Evolutionary conservation across 345 rosid genomes (phyloP), one percentile per base, ranked within the genome.

Genomic region (Anastatica hierochuntica): DNA sequence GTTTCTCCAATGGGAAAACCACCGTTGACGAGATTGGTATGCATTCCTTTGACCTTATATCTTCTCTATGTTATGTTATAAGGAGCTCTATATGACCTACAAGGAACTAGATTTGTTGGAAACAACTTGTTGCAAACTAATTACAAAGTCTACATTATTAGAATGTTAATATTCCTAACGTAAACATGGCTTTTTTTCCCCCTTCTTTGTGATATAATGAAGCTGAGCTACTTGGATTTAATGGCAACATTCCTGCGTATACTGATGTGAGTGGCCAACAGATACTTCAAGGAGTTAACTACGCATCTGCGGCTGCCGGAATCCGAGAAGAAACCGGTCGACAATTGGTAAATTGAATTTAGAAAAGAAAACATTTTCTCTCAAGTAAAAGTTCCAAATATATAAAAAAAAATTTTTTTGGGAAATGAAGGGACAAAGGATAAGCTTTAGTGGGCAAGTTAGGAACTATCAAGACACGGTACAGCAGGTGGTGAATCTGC

Each of bases 1-100:
- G 97, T 31, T 90, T 90, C 75, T 71, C 66, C 48, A 90, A 90
- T 43, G 97, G 95, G 8, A 75, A 52, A 70, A 90, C 95, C 30
- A 78, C 88, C 1, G 90, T 86, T 15, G 97, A 90, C 37, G 84
- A 69, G 30, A 70, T 80, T 16, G 78, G 97, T 89, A 42, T 51
- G 77, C 44, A 14, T 47, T 7, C 8, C 6, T 27, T 7, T 4
- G 2, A 21, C 24, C 2, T 2, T 21, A 2, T 21, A 21, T 21
- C 2, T 21, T 21, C 24, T 21, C 24, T 21, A 2, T 21, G 5
- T 21, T 2, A 21, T 21, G 5, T 2, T 2, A 2, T 21, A 21
- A 21, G 24, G 5, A 21, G 24, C 24, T 21, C 2, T n/a, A n/a
- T n/a, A n/a, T n/a, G n/a, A n/a, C n/a, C n/a, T n/a, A n/a, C n/a